Evolutionary conservation across 2,329 filamentous ascomycete genomes (phyloP), one percentile per base, ranked within the genome.

Genomic region (Taxawa tesnikishii): DNA sequence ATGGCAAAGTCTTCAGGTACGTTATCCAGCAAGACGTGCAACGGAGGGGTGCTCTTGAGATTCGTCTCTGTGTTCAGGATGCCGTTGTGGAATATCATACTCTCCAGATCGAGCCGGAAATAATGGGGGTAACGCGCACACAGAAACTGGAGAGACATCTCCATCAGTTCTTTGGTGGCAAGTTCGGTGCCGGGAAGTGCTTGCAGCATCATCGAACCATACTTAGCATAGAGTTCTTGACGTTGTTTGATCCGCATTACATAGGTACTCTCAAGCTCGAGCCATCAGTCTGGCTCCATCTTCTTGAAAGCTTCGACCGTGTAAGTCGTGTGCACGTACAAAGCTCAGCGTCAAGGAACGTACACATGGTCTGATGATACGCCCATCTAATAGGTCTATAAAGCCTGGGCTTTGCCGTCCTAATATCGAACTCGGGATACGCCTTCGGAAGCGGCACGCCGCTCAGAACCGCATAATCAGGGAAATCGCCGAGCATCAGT

Each of bases 331-430:
- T n/a, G n/a, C n/a, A n/a, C n/a, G n/a, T n/a, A n/a, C n/a, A n/a
- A n/a, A n/a, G n/a, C n/a, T n/a, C n/a, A n/a, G n/a, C n/a, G n/a
- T n/a, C n/a, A n/a, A n/a, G n/a, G n/a, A n/a, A 65, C 77, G 45
- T 69, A 88, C 83, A 82, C 84, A 93, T 92, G 0, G 83, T 92
- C 50, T 93, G 84, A 49, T 90, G 82, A 49, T 92, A 93, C 0
- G 68, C 62, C 84, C 84, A 92, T 45, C 84, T 58, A 26, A 92
- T 80, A 0, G 84, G 84, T 25, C 84, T 67, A 50, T 87, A 92
- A 0, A 83, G 83, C 36, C 84, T 66, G 2, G 83, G 71, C 7
- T 67, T 46, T 1, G 83, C 83, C 40, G 64, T 80, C 10, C 67
- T 57, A 33, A 85, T 74, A 40, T 83, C 62, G 48, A 90, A 90